phyloP scores from a whole-genome alignment of 257 asterid genomes.

The Osmanthus fragrans region DNA sequence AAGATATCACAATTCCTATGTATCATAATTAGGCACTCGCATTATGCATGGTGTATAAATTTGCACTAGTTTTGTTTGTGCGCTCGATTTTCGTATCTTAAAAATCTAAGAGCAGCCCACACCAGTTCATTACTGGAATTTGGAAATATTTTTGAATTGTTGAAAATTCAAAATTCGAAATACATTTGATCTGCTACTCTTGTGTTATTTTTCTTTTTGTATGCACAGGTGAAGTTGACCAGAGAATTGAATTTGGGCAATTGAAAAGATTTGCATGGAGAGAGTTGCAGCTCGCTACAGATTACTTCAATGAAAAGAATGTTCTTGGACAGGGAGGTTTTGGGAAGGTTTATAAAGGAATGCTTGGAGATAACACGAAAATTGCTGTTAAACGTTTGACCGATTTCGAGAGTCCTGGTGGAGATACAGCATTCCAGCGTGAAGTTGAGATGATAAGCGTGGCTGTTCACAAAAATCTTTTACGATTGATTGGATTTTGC shows the following conservation, averaged over 20 bases:
- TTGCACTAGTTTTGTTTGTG: not conserved
- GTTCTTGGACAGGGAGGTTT: slow-evolving; percentile 98
- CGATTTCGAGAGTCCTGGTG: slow-evolving; percentile 91
- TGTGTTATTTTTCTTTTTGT: not conserved
- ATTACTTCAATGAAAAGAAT: slow-evolving; percentile 75
- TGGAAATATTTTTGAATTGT: not conserved
- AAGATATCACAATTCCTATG: not conserved
- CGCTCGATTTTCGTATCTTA: not conserved
- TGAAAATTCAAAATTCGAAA: not conserved
- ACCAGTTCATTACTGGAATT: not conserved
- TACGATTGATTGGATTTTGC: slow-evolving; percentile 86
- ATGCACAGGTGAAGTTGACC: slow-evolving; percentile 81
- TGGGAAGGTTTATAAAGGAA: slow-evolving; percentile 93
- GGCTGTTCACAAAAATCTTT: slow-evolving; percentile 90
- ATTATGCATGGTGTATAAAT: not conserved
- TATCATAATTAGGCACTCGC: not conserved
- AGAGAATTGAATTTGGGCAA: slow-evolving; percentile 90
- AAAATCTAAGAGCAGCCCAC: not conserved
- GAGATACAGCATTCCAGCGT: slow-evolving; percentile 90
- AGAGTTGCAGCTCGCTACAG: slow-evolving; percentile 90
- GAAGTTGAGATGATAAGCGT: slow-evolving; percentile 99
- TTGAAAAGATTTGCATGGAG: slow-evolving; percentile 90
- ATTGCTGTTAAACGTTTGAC: slow-evolving; percentile 91
- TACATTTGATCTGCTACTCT: not conserved
- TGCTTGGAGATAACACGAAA: slow-evolving; percentile 71